A percentile compares a stretch with the other conserved stretches of the same genome.
Evolutionary conservation across 257 asterid species (phyloP).

Genomic region (Salvia miltiorrhiza): DNA sequence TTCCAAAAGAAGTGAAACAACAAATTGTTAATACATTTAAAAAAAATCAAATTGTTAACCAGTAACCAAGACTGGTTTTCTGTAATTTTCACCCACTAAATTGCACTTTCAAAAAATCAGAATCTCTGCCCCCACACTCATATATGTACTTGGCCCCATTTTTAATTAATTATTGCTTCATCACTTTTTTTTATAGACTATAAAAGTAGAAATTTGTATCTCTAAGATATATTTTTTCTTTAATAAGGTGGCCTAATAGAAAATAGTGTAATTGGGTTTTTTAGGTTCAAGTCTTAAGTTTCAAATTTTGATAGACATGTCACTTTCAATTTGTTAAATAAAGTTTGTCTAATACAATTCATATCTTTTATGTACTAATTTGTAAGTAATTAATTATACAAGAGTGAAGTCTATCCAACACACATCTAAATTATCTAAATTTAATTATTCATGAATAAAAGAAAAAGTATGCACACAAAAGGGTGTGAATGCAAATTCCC

Average conservation of each 20-base stretch:
- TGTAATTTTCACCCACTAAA: conserved; percentile 24
- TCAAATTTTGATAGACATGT: too few relatives aligned
- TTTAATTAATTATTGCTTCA: not conserved
- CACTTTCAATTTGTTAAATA: too few relatives aligned
- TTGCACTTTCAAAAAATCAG: conserved; percentile 29
- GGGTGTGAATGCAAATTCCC: not conserved
- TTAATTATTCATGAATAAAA: too few relatives aligned
- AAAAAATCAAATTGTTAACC: too few relatives aligned
- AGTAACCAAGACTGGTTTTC: conserved; percentile 10
- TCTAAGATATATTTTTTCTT: too few relatives aligned
- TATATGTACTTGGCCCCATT: conserved; percentile 10
- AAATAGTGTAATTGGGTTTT: not conserved
- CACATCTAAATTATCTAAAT: too few relatives aligned
- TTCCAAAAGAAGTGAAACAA: conserved; percentile 21
- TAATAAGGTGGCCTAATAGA: not conserved
- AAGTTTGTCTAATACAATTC: too few relatives aligned
- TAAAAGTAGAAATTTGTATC: not conserved
- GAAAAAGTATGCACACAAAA: not conserved
- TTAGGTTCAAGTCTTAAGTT: not conserved
- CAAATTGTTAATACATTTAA: not conserved
- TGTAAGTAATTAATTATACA: too few relatives aligned
- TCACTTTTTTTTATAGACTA: not conserved
- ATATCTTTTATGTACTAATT: too few relatives aligned
- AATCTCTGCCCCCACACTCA: conserved; percentile 17
- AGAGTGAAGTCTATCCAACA: too few relatives aligned